Conservation (phyloP, 73 alveolate genomes). For the Breviolum minutum region DNA sequence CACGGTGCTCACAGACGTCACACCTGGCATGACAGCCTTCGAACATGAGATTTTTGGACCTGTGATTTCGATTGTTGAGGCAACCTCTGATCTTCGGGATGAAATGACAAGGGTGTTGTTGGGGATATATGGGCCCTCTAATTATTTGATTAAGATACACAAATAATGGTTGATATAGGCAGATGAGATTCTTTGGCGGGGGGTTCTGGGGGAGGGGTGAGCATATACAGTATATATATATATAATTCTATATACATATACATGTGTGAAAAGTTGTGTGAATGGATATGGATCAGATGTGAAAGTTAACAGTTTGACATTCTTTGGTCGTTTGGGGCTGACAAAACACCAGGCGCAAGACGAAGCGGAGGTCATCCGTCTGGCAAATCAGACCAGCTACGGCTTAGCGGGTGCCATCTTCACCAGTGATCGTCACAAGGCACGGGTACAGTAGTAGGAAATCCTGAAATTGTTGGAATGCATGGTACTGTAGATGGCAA, state of each 20-base stretch:
- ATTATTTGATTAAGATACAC: not conserved
- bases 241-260: no score
- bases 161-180: not conserved
- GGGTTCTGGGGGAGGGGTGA: no score
- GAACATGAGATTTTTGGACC: slow-evolving; percentile 98
- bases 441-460: no score
- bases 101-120: no score
- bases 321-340: not conserved
- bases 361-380: slow-evolving; percentile 95
- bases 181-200: no score
- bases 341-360: slow-evolving; percentile 17
- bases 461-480: not conserved
- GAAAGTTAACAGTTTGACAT: not conserved
- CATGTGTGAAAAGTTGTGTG: not conserved
- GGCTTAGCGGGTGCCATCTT: slow-evolving; percentile 98
- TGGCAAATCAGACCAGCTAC: slow-evolving; percentile 97
- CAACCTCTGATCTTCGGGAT: no score
- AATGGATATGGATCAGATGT: not conserved
- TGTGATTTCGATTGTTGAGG: slow-evolving; percentile 97
- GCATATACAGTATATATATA: no score
- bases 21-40: slow-evolving; percentile 96
- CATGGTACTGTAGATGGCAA: not conserved
- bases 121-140: no score
- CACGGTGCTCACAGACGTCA: slow-evolving; percentile 96
- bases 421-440: slow-evolving; percentile 61